A percentile compares a stretch with the other conserved stretches of the same genome.
Conservation (phyloP, 805 yeast genomes). For the Lipomyces yamadae region DNA sequence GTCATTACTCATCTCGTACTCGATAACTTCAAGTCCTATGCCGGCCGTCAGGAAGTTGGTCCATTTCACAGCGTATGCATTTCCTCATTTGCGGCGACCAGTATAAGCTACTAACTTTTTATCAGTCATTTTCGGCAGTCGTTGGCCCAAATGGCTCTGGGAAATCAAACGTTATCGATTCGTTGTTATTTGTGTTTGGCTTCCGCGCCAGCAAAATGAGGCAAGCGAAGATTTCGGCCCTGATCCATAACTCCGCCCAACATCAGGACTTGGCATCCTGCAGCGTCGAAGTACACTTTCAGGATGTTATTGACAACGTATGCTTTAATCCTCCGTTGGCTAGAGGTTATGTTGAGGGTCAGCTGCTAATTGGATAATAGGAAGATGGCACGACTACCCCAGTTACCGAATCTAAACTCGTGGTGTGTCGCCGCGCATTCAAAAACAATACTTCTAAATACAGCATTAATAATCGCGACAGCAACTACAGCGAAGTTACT, state of each 20-base stretch:
- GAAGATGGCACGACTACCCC: conserved; percentile 52
- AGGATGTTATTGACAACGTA: conserved; percentile 65
- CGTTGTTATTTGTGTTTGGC: conserved; percentile 94
- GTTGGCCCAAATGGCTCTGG: conserved; percentile 99
- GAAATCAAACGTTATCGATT: conserved; percentile 95
- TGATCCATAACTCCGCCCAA: conserved; percentile 87
- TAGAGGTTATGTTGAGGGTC: not conserved
- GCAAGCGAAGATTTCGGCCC: conserved; percentile 87
- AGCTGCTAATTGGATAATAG: conserved; percentile 36
- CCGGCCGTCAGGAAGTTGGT: conserved; percentile 90
- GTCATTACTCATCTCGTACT: conserved; percentile 76
- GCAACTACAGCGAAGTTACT: conserved; percentile 81
- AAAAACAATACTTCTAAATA: conserved; percentile 79
- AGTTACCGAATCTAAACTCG: conserved; percentile 61
- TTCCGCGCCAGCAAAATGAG: conserved; percentile 96
- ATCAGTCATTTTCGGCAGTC: conserved; percentile 87
- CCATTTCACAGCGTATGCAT: conserved; percentile 69
- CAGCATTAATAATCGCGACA: conserved; percentile 68
- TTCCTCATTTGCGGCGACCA: not conserved
- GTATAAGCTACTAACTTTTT: not conserved
- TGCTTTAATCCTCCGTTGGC: conserved; percentile 38
- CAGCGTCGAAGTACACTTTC: conserved; percentile 88
- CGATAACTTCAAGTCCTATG: conserved; percentile 91
- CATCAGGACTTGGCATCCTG: conserved; percentile 71
- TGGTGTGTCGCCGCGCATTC: conserved; percentile 80